Evolutionary conservation across 2,329 filamentous ascomycete genomes (phyloP), one percentile per base, ranked within the genome.

Genomic region (Colletotrichum musicola): DNA sequence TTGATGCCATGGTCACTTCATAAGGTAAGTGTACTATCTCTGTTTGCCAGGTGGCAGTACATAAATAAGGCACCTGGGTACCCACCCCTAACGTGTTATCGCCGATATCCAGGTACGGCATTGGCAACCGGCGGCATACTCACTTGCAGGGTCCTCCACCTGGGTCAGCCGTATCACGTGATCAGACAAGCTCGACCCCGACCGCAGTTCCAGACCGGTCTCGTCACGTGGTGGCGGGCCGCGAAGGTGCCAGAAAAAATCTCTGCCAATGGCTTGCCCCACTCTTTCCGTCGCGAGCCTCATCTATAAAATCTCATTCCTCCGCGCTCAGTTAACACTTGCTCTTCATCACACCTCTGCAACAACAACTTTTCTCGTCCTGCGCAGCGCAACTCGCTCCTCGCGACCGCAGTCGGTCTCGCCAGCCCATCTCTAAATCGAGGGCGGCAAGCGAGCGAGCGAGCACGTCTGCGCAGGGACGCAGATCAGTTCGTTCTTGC

Each of bases 281-380:
- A 71, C 46, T 62, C 27, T 69, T 65, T 55, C 35, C 63, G n/a
- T 68, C 60, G 20, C 50, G 60, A 68, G 57, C 60, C 60, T 62
- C 60, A 57, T 38, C 46, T 53, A 72, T 58, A 70, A 63, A 71
- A 57, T 55, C 58, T 69, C 50, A 51, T 14, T 69, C 55, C 35
- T 40, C 49, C 56, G 62, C 66, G 61, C 30, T 30, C 9, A 35
- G 30, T 35, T 35, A 35, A 46, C 10, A 4, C 2, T 18, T 3
- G 12, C 3, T n/a, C 14, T 25, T 9, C 9, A 25, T 3, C 55
- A 42, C 6, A 25, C 20, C 44, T 54, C 14, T 42, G 18, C 20
- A 61, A 9, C 30, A 44, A 27, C 38, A 25, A 18, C 51, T 46
- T 49, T 44, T 38, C 40, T 53, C 49, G 35, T 25, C 46, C 30